Conservation (phyloP, 2,329 filamentous ascomycete species). For the Laburnicola sp. region DNA sequence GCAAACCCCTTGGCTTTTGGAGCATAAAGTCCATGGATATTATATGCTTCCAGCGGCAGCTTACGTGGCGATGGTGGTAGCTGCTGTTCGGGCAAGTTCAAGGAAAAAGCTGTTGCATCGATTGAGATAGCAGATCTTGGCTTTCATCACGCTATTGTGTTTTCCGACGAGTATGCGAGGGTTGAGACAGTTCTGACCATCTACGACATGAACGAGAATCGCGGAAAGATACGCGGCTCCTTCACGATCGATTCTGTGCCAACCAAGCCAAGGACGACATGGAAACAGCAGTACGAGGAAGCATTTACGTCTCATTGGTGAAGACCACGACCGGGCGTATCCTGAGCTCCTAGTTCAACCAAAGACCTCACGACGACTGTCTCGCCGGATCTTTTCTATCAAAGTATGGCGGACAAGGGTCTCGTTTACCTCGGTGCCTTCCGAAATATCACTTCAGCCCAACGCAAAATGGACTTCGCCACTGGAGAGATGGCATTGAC, state of each 20-base stretch:
- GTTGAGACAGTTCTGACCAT: conserved; percentile 16
- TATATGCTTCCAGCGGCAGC: conserved; percentile 51
- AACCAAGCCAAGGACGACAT: conserved; percentile 12
- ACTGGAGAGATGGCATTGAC: conserved; percentile 4
- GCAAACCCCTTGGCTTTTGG: conserved; percentile 19
- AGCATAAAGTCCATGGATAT: conserved; percentile 23
- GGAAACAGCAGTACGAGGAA: conserved; percentile 11
- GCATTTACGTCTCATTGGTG: conserved; percentile 3
- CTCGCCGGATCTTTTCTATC: conserved; percentile 17
- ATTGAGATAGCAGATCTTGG: conserved; percentile 11
- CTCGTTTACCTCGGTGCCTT: conserved; percentile 11
- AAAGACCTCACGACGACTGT: conserved; percentile 4
- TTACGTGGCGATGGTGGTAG: conserved; percentile 47
- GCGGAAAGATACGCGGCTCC: not conserved
- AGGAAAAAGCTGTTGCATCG: conserved; percentile 7
- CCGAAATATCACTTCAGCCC: conserved; percentile 1
- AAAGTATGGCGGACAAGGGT: not conserved
- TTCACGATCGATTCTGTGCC: conserved; percentile 15
- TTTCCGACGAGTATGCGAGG: conserved; percentile 10
- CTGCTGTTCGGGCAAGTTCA: conserved; percentile 10
- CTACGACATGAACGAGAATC: not conserved
- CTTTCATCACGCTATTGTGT: conserved; percentile 8
- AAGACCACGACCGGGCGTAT: conserved; percentile 8
- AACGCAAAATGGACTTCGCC: conserved; percentile 12
- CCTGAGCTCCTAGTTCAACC: not conserved